Percentiles rank a stretch among this genome's conserved stretches.
Conservation (phyloP, 495 filamentous ascomycete species). For the Penicillium steckii region DNA sequence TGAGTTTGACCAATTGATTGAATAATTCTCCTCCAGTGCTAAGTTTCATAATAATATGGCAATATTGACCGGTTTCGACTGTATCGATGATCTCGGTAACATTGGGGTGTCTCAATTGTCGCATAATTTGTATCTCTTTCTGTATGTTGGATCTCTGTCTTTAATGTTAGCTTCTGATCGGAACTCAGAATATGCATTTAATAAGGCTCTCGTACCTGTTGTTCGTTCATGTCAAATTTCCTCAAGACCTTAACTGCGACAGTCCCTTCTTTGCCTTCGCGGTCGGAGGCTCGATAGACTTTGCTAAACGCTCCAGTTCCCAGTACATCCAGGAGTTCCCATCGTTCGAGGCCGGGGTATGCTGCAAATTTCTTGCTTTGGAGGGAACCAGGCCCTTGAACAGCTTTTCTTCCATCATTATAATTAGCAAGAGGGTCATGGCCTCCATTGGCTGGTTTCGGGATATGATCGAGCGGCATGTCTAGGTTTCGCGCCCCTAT, state of each 20-base stretch:
- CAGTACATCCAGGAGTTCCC: conserved; percentile 88
- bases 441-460: neutral
- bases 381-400: neutral
- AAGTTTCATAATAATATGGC: conserved; percentile 85
- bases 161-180: neutral
- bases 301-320: conserved; percentile 97
- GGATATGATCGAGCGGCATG: neutral
- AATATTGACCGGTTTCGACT: conserved; percentile 78
- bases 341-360: conserved; percentile 65
- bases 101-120: conserved; percentile 79
- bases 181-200: neutral
- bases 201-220: conserved; percentile 7
- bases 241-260: conserved; percentile 14
- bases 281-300: conserved; percentile 62
- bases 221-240: conserved; percentile 14
- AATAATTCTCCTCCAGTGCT: conserved; percentile 87
- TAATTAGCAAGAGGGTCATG: neutral
- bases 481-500: neutral
- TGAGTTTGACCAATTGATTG: conserved; percentile 88
- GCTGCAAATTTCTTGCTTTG: conserved; percentile 2
- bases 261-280: neutral
- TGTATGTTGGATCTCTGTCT: conserved; percentile 80
- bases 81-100: conserved; percentile 83
- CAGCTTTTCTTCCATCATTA: neutral
- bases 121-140: conserved; percentile 93